Percentiles rank a stretch among this genome's conserved stretches.
Evolutionary conservation across 2,329 filamentous ascomycete species (phyloP).

Genomic region (Diaporthe helianthi): DNA sequence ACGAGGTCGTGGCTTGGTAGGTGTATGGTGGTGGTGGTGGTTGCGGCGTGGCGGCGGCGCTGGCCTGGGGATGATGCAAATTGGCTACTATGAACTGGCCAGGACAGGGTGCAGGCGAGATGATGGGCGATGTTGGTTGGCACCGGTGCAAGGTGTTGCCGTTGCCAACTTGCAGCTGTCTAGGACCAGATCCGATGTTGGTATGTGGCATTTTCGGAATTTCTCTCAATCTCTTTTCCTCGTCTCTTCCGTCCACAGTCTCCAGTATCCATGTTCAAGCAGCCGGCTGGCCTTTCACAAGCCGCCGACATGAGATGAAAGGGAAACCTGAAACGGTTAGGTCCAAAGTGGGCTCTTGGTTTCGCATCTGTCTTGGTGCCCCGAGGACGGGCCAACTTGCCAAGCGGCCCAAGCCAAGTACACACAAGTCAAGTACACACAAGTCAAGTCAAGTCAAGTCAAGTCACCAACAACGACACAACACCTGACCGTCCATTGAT

Average conservation of each 20-base stretch:
- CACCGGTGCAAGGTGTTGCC: background rate
- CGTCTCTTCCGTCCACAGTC: background rate
- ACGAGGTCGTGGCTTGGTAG: background rate
- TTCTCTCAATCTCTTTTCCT: background rate
- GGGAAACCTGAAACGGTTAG: conserved; percentile 25
- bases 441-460: too few species aligned
- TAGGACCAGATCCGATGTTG: conserved; percentile 11
- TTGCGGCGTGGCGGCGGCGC: background rate
- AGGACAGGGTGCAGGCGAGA: conserved; percentile 23
- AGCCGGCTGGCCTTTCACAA: conserved; percentile 12
- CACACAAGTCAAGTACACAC: too few species aligned
- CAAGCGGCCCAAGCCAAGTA: too few species aligned
- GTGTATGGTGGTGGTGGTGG: too few species aligned
- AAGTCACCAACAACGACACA: background rate
- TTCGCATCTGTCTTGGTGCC: conserved; percentile 18
- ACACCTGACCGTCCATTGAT: background rate
- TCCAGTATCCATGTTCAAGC: background rate
- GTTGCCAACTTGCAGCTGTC: too few species aligned
- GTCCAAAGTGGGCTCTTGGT: conserved; percentile 18
- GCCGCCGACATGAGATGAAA: conserved; percentile 21
- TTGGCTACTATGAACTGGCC: conserved; percentile 11
- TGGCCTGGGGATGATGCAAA: conserved; percentile 12
- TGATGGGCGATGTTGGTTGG: conserved; percentile 9
- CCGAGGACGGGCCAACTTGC: conserved; percentile 15
- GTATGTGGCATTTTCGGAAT: conserved; percentile 12